These are phyloP conservation scores for Colletotrichum cordylinicola DNA, from an alignment of 2,329 filamentous ascomycete genomes.

Conservation along the genomic window DNA sequence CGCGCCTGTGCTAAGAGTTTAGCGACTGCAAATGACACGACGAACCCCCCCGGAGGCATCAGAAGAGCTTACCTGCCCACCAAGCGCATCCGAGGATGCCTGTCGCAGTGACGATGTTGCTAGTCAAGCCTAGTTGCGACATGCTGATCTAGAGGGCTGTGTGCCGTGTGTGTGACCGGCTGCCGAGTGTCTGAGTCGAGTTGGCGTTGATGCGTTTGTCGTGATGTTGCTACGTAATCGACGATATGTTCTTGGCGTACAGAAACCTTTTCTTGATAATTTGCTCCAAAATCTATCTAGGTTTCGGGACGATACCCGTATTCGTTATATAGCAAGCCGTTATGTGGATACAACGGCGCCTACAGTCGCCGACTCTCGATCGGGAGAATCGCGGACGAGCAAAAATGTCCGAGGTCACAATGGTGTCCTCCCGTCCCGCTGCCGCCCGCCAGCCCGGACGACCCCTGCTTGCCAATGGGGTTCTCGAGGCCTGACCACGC, in stretches of 20 bases:
- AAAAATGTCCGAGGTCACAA: conserved; percentile 9
- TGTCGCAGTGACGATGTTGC: conserved; percentile 15
- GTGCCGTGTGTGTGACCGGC: neutral
- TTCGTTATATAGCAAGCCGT: neutral
- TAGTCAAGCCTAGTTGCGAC: conserved; percentile 12
- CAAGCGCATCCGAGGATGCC: conserved; percentile 12
- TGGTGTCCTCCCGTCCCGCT: neutral
- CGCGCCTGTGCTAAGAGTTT: conserved; percentile 32
- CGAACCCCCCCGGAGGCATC: neutral
- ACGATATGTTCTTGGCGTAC: neutral
- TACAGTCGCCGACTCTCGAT: neutral
- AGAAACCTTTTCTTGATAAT: neutral
- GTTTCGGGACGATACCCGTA: neutral
- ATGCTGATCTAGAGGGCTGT: neutral
- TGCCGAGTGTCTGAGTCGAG: neutral
- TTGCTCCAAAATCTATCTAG: neutral
- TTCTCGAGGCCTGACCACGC: neutral
- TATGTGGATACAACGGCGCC: neutral
- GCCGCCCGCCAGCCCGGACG: neutral
- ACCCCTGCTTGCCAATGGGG: neutral
- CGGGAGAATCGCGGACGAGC: neutral
- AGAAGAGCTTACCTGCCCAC: conserved; percentile 15
- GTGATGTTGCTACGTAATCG: neutral
- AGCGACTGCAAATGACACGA: neutral
- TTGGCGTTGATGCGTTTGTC: neutral